Evolutionary conservation across 164 flowering plant genomes (phyloP), one percentile per base, ranked within the genome.

Genomic region (Protea cynaroides): DNA sequence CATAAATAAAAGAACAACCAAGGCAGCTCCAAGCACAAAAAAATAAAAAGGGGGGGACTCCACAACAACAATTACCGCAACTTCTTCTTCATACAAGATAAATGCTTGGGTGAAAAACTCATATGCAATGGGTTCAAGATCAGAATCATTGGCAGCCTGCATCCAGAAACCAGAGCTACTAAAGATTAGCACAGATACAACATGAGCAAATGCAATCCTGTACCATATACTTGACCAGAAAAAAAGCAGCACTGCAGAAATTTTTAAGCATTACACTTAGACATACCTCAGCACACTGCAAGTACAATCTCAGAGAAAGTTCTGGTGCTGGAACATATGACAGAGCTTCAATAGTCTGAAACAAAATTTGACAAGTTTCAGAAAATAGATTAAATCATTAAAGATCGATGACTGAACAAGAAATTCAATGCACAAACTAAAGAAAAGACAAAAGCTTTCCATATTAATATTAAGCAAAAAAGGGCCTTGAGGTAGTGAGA

Each of bases 91-190:
- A 71, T 95, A 95, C n/a, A 95, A 67, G 62, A 95, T 83, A 72
- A 84, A 95, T 43, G 99, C 99, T 75, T 88, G 97, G 13, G 97
- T 95, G 78, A 95, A 92, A 72, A 88, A 92, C 58, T 95, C 99
- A 80, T 95, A 95, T 22, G 99, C 97, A 55, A 90, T 79, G 44
- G 95, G 96, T 70, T 95, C 99, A 59, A 92, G 81, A 71, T 95
- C 96, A 73, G 87, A 89, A 70, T 95, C 99, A 83, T 86, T 89
- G 21, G 99, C 96, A 75, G 92, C 99, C 99, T 95, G 82, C 40
- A 66, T 36, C 62, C 25, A 17, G 62, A 37, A 60, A 18, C 64
- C 51, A 44, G 10, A 19, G 25, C 13, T 37, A 60, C 44, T 18
- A 49, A 13, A 38, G 19, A 50, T 65, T 67, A 63, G 65, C 59